These are phyloP conservation scores for Triglochin maritima DNA, from an alignment of 106 monocot genomes.

Conservation along the genomic window DNA sequence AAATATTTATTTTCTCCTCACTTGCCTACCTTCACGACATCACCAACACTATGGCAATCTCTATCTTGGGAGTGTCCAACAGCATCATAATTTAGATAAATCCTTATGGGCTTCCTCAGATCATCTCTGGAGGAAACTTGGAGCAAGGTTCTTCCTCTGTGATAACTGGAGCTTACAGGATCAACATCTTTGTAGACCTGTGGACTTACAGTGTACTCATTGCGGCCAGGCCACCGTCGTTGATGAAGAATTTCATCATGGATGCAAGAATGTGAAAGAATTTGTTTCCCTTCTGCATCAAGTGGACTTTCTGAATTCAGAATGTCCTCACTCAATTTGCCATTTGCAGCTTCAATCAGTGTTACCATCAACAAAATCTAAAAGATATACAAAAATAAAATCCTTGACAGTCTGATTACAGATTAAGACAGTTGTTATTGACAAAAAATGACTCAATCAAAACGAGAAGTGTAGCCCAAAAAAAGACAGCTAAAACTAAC, in stretches of 20 bases:
- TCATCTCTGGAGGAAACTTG: conserved; percentile 32
- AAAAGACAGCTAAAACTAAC: too few species aligned
- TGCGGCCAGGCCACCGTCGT: conserved; percentile 61
- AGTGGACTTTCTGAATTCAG: conserved; percentile 17
- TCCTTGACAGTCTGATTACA: too few species aligned
- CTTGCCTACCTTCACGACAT: conserved; percentile 64
- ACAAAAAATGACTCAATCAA: too few species aligned
- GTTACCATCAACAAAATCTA: conserved; percentile 41
- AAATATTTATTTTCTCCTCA: too few species aligned
- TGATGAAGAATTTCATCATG: conserved; percentile 91
- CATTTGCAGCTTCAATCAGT: conserved; percentile 13
- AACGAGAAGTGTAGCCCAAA: too few species aligned
- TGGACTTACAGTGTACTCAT: conserved; percentile 83
- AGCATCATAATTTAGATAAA: conserved; percentile 94
- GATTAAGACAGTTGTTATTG: too few species aligned
- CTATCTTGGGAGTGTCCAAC: conserved; percentile 86
- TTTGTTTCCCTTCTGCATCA: conserved; percentile 11
- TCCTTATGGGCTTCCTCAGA: conserved; percentile 71
- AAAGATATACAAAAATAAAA: conserved; percentile 1
- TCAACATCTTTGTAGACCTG: conserved; percentile 53
- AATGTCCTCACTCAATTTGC: neutral
- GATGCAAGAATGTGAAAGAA: conserved; percentile 90
- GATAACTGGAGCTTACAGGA: conserved; percentile 12
- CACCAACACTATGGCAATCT: conserved; percentile 73
- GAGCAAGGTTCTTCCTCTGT: conserved; percentile 59